Conservation (phyloP, 2,329 filamentous ascomycete species). For the Tolypocladium amazonense region DNA sequence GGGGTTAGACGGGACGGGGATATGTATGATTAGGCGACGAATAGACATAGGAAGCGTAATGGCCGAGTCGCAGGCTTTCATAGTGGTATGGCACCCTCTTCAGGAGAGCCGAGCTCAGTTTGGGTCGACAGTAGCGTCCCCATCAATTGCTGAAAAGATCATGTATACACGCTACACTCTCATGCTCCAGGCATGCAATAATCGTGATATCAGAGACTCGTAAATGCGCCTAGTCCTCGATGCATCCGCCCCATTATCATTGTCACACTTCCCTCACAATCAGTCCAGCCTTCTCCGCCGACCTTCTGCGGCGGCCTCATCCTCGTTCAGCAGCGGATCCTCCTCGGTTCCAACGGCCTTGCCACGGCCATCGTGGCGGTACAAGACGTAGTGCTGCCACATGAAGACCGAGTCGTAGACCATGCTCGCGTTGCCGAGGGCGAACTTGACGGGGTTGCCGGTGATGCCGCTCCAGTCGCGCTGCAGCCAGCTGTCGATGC, state of each 20-base stretch:
- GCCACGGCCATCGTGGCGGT: conserved; percentile 24
- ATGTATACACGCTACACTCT: background rate
- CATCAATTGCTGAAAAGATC: background rate
- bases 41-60: background rate
- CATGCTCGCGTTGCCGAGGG: conserved; percentile 75
- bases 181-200: background rate
- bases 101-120: background rate
- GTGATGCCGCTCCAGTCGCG: conserved; percentile 83
- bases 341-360: conserved; percentile 4
- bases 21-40: background rate
- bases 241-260: background rate
- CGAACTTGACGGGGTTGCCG: conserved; percentile 86
- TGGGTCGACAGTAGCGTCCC: background rate
- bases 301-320: background rate
- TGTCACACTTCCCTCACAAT: background rate
- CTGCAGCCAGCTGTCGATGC: conserved; percentile 76
- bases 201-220: background rate
- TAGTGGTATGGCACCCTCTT: background rate
- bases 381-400: conserved; percentile 77
- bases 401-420: conserved; percentile 83
- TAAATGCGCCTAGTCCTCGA: background rate
- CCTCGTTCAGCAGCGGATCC: conserved; percentile 17
- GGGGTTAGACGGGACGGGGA: background rate
- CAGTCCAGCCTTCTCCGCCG: background rate
- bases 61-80: background rate